phyloP scores from a whole-genome alignment of 1,284 basidiomycete genomes.

The Hemileccinum hortonii region DNA sequence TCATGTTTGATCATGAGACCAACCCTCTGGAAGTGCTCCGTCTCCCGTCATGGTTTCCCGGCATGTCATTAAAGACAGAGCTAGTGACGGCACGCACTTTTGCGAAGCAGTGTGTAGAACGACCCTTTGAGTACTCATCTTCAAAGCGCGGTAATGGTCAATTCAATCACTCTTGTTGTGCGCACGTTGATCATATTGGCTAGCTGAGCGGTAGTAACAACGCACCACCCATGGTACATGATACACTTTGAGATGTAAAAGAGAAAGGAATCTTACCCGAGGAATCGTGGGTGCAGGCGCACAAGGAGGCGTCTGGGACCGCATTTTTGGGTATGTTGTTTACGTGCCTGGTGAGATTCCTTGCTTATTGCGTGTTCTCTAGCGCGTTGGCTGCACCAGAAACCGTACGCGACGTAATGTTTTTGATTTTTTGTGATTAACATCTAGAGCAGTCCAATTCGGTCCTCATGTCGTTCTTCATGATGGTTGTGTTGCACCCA shows the following conservation, averaged over 20 bases:
- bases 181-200: not conserved
- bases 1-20: not conserved
- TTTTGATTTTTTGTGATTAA: not conserved
- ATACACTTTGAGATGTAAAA: not conserved
- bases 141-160: not conserved
- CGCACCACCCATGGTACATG: not conserved
- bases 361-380: not conserved
- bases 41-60: not conserved
- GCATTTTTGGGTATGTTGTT: not conserved
- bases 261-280: not conserved
- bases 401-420: not conserved
- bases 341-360: not conserved
- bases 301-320: not conserved
- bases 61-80: not conserved
- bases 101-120: not conserved
- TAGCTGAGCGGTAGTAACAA: not conserved
- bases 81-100: not conserved
- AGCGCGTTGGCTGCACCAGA: not conserved
- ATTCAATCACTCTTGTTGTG: not conserved
- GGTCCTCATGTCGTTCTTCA: constrained; percentile 5
- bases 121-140: not conserved
- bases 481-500: constrained; percentile 5
- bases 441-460: not conserved
- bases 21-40: not conserved
- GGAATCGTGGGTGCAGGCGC: not conserved